These are phyloP conservation scores for Fusarium praegraminearum DNA, from an alignment of 2,329 filamentous ascomycete species.

Conservation along the genomic window DNA sequence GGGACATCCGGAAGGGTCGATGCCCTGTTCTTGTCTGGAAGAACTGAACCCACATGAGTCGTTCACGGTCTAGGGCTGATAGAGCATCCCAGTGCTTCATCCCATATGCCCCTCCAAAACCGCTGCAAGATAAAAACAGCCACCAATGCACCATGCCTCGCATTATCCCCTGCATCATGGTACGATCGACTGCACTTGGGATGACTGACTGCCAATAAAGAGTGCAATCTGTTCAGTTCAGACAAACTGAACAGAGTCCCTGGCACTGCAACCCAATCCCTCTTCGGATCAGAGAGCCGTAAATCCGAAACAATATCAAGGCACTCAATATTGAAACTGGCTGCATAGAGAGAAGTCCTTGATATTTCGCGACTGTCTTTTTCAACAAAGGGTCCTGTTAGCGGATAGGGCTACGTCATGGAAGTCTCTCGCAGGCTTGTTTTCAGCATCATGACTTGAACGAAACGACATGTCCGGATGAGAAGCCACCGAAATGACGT, in stretches of 20 bases:
- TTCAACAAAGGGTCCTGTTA: background rate
- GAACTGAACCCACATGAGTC: background rate
- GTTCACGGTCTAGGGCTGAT: slow-evolving; percentile 1
- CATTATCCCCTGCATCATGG: slow-evolving; percentile 35
- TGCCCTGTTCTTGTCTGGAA: slow-evolving; percentile 12
- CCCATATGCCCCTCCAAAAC: slow-evolving; percentile 10
- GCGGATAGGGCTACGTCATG: slow-evolving; percentile 7
- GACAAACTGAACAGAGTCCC: slow-evolving; percentile 15
- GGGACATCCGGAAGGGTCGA: slow-evolving; percentile 14
- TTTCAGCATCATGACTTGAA: slow-evolving; percentile 1
- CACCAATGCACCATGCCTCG: slow-evolving; percentile 26
- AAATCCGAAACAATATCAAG: slow-evolving; percentile 24
- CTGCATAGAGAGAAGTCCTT: slow-evolving; percentile 6
- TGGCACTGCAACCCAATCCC: slow-evolving; percentile 36
- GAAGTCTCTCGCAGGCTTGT: background rate
- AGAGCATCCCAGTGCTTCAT: slow-evolving; percentile 5
- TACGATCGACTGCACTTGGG: slow-evolving; percentile 24
- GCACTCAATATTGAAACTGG: background rate
- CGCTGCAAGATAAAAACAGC: slow-evolving; percentile 25
- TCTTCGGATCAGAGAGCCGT: slow-evolving; percentile 30
- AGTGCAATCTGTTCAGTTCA: slow-evolving; percentile 10
- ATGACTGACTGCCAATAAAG: slow-evolving; percentile 12
- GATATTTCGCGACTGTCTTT: background rate
- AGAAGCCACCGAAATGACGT: slow-evolving; percentile 10
- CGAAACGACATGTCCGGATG: slow-evolving; percentile 3